These are phyloP conservation scores for Alternaria sp. DNA, from an alignment of 2,329 filamentous ascomycete genomes.

Conservation along the genomic window DNA sequence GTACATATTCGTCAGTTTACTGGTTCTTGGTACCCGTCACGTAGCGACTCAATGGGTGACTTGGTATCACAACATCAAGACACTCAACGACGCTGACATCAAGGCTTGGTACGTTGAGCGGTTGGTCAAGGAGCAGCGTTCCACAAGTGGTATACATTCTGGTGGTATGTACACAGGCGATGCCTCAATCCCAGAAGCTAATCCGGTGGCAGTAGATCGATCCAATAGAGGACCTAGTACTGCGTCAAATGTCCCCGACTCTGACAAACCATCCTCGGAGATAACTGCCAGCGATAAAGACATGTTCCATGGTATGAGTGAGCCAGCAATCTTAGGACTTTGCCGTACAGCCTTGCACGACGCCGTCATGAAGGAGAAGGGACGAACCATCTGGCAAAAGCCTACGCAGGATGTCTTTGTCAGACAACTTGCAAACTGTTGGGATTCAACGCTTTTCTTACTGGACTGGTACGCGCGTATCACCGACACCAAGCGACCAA, in stretches of 20 bases:
- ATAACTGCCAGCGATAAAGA: conserved; percentile 43
- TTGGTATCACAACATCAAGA: conserved; percentile 63
- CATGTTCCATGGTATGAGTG: conserved; percentile 56
- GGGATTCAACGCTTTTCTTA: conserved; percentile 63
- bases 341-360: conserved; percentile 57
- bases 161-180: conserved; percentile 24
- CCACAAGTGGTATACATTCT: not conserved
- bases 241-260: conserved; percentile 41
- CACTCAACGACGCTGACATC: conserved; percentile 60
- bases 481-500: conserved; percentile 59
- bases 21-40: conserved; percentile 63
- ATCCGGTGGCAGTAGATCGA: conserved; percentile 23
- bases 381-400: conserved; percentile 55
- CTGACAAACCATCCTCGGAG: conserved; percentile 38
- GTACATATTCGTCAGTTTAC: conserved; percentile 61
- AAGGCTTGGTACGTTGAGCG: conserved; percentile 59
- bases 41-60: conserved; percentile 67
- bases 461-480: conserved; percentile 63
- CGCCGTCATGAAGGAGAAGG: conserved; percentile 57
- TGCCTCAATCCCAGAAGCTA: not conserved
- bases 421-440: conserved; percentile 61
- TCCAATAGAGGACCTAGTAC: conserved; percentile 30
- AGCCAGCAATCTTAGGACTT: conserved; percentile 59
- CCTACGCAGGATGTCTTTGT: conserved; percentile 58
- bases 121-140: conserved; percentile 26